phyloP scores from a whole-genome alignment of 208 protist species.

The Leishmania mexicana region DNA sequence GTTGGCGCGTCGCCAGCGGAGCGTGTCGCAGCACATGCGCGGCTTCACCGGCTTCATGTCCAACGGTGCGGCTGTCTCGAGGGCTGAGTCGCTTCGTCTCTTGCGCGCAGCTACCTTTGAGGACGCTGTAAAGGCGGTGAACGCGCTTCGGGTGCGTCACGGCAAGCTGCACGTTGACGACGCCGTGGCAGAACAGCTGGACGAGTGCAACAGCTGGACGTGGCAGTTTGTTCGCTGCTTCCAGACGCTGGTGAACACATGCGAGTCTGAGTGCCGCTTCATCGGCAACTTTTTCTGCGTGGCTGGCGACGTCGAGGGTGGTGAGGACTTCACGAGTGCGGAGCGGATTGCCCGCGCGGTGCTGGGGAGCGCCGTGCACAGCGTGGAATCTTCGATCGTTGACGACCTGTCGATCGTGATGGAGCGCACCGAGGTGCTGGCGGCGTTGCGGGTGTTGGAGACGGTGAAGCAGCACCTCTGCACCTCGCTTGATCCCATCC shows the following conservation, averaged over 20 bases:
- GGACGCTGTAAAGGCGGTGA: slow-evolving; percentile 59
- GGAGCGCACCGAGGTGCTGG: slow-evolving; percentile 56
- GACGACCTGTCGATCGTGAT: slow-evolving; percentile 59
- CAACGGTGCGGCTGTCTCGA: slow-evolving; percentile 1
- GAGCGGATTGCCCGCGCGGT: slow-evolving; percentile 67
- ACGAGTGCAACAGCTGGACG: slow-evolving; percentile 61
- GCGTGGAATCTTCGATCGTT: slow-evolving; percentile 40
- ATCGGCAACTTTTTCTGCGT: slow-evolving; percentile 83
- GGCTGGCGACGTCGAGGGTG: slow-evolving; percentile 41
- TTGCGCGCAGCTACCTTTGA: slow-evolving; percentile 57
- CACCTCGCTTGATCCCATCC: slow-evolving; percentile 77
- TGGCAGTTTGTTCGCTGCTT: slow-evolving; percentile 66
- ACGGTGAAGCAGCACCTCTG: slow-evolving; percentile 79
- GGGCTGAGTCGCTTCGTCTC: slow-evolving; percentile 30
- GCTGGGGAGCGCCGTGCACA: slow-evolving; percentile 41
- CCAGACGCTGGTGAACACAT: slow-evolving; percentile 58
- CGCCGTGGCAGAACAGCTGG: slow-evolving; percentile 33
- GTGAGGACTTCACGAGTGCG: slow-evolving; percentile 50
- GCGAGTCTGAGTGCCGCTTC: slow-evolving; percentile 75
- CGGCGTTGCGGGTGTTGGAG: slow-evolving; percentile 70
- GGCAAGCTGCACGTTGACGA: slow-evolving; percentile 52
- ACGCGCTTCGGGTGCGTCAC: slow-evolving; percentile 43
- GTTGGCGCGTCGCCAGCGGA: slow-evolving; percentile 63
- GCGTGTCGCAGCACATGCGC: slow-evolving; percentile 77
- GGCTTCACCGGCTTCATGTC: slow-evolving; percentile 27